These are phyloP conservation scores for Rhizoctonia solani DNA, from an alignment of 1,284 basidiomycete species.

Conservation along the genomic window DNA sequence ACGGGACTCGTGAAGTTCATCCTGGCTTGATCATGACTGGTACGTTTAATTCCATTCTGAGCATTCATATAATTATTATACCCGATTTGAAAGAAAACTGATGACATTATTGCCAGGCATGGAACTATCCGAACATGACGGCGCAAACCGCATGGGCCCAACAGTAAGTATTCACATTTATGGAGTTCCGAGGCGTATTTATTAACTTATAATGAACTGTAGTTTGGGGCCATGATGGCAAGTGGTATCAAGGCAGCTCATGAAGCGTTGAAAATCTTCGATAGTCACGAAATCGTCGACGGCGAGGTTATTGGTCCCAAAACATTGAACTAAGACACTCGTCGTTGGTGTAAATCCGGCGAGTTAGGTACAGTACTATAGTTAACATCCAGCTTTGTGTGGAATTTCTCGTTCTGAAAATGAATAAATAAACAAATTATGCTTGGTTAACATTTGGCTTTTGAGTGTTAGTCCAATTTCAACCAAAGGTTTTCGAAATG, in stretches of 20 bases:
- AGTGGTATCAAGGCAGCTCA: conserved; percentile 78
- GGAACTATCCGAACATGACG: conserved; percentile 85
- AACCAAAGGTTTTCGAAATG: no score
- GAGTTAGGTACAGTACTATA: no score
- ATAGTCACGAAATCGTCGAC: conserved; percentile 61
- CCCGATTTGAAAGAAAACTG: neutral
- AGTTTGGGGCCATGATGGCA: conserved; percentile 79
- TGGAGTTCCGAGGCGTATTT: neutral
- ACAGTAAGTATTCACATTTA: conserved; percentile 47
- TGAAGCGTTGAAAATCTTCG: conserved; percentile 68
- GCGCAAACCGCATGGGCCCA: conserved; percentile 79
- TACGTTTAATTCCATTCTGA: conserved; percentile 44
- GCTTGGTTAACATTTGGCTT: no score
- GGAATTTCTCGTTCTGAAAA: no score
- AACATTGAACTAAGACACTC: no score
- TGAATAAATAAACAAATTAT: no score
- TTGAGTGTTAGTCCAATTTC: no score
- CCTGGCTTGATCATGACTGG: conserved; percentile 79
- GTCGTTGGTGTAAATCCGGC: no score
- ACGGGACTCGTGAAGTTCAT: conserved; percentile 76
- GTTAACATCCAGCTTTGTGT: no score
- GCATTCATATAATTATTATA: no score
- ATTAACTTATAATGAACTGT: neutral
- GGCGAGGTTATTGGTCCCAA: conserved; percentile 62
- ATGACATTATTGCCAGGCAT: conserved; percentile 56